Evolutionary conservation across 768 basidiomycete species (phyloP).

Genomic region (Infundibulicybe gibba): DNA sequence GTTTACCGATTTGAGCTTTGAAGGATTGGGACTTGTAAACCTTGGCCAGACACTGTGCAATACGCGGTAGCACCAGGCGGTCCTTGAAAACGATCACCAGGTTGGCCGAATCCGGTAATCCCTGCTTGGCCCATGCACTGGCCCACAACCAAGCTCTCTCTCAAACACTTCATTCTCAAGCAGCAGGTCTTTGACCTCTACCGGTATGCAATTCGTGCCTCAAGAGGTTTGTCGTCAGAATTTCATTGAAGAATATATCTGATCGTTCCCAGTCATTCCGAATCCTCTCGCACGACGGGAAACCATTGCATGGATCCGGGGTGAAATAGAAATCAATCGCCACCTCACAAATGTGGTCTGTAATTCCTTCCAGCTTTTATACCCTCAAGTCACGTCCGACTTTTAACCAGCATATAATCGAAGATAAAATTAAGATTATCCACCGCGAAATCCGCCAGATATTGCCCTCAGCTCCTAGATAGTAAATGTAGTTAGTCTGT

Average conservation of each 20-base stretch:
- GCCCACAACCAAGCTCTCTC: slow-evolving; percentile 30
- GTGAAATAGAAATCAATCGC: slow-evolving; percentile 64
- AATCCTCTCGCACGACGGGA: slow-evolving; percentile 59
- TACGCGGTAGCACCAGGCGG: slow-evolving; percentile 22
- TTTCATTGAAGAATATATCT: slow-evolving; percentile 4
- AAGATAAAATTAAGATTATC: slow-evolving; percentile 52
- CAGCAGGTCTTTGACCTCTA: slow-evolving; percentile 61
- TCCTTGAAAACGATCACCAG: slow-evolving; percentile 36
- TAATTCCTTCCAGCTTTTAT: slow-evolving; percentile 2
- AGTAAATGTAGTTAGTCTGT: no score
- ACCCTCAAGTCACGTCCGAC: not conserved
- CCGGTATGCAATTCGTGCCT: slow-evolving; percentile 64
- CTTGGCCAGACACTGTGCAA: no score
- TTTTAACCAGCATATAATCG: slow-evolving; percentile 46
- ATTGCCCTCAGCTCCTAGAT: slow-evolving; percentile 23
- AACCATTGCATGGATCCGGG: slow-evolving; percentile 69
- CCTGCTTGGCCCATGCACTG: slow-evolving; percentile 3
- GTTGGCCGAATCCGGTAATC: slow-evolving; percentile 4
- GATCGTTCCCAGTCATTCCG: slow-evolving; percentile 47
- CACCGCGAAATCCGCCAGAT: slow-evolving; percentile 61
- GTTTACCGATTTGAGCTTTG: no score
- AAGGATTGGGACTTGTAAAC: no score
- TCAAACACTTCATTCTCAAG: slow-evolving; percentile 75
- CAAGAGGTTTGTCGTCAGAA: slow-evolving; percentile 44
- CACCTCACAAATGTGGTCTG: slow-evolving; percentile 56